Conservation (phyloP, 1,284 basidiomycete species). For the Cutaneotrichosporon sp. region DNA sequence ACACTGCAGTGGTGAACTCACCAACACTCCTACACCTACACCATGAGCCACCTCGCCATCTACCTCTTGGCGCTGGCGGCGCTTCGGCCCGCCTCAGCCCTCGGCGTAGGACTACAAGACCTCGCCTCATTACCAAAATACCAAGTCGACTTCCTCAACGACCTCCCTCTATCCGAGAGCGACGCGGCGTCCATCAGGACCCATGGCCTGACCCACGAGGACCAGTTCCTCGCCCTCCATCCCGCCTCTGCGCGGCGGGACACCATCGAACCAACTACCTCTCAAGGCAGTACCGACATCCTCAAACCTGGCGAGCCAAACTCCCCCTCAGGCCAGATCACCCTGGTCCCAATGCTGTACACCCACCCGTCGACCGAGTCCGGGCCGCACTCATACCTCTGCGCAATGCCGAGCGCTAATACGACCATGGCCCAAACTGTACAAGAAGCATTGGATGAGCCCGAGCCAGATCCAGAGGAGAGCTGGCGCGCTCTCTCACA, state of each 20-base stretch:
- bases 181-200: slow-evolving; percentile 71
- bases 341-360: slow-evolving; percentile 36
- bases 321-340: background rate
- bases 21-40: background rate
- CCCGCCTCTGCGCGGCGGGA: slow-evolving; percentile 52
- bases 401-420: slow-evolving; percentile 43
- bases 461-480: slow-evolving; percentile 45
- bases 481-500: slow-evolving; percentile 52
- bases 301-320: background rate
- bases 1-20: too few relatives aligned
- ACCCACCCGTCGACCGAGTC: slow-evolving; percentile 23
- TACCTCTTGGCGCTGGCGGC: slow-evolving; percentile 37
- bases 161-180: slow-evolving; percentile 68
- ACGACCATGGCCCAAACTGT: slow-evolving; percentile 33
- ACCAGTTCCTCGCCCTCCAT: slow-evolving; percentile 68
- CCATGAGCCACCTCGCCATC: slow-evolving; percentile 25
- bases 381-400: slow-evolving; percentile 41
- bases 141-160: slow-evolving; percentile 74
- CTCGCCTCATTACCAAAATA: slow-evolving; percentile 80
- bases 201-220: slow-evolving; percentile 66
- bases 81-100: slow-evolving; percentile 22
- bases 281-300: background rate
- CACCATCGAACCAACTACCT: slow-evolving; percentile 54
- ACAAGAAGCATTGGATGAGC: slow-evolving; percentile 32
- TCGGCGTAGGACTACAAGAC: slow-evolving; percentile 58